These are phyloP conservation scores for Blastobotrys serpentis DNA, from an alignment of 1,139 yeast genomes.

Conservation along the genomic window DNA sequence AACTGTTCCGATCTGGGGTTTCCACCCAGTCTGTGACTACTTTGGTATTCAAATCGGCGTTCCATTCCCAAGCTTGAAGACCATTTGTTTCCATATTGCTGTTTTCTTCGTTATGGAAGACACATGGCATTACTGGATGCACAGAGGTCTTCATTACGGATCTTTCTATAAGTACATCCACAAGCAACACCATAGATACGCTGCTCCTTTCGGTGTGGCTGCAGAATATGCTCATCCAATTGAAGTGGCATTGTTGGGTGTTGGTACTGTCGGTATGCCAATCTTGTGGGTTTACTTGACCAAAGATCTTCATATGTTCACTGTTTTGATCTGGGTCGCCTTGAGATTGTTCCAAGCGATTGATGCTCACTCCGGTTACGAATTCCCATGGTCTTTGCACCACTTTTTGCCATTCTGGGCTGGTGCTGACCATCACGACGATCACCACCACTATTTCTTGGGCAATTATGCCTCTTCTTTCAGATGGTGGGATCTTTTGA, in stretches of 20 bases:
- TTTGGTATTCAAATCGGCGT: conserved; percentile 75
- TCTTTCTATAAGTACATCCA: conserved; percentile 85
- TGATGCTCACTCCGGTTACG: conserved; percentile 96
- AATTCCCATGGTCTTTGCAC: conserved; percentile 93
- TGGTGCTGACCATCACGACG: conserved; percentile 97
- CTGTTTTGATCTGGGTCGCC: conserved; percentile 84
- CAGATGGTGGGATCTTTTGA: conserved; percentile 87
- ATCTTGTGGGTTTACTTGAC: conserved; percentile 65
- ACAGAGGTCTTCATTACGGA: conserved; percentile 82
- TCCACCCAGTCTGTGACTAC: conserved; percentile 83
- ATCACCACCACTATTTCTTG: conserved; percentile 88
- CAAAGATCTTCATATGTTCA: conserved; percentile 73
- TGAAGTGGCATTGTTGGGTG: conserved; percentile 85
- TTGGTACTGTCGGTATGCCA: conserved; percentile 95
- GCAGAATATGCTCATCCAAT: conserved; percentile 97
- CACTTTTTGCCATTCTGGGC: conserved; percentile 95
- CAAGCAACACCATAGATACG: conserved; percentile 94
- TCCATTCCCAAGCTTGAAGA: conserved; percentile 83
- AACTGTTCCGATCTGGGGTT: conserved; percentile 93
- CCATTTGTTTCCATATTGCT: conserved; percentile 62
- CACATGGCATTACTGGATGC: conserved; percentile 95
- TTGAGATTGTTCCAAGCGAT: conserved; percentile 89
- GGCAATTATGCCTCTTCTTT: conserved; percentile 93
- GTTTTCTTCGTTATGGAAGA: conserved; percentile 84
- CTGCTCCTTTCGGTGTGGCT: conserved; percentile 94